Evolutionary conservation across 805 yeast genomes (phyloP), one percentile per base, ranked within the genome.

Genomic region (Debaryomyces hansenii): DNA sequence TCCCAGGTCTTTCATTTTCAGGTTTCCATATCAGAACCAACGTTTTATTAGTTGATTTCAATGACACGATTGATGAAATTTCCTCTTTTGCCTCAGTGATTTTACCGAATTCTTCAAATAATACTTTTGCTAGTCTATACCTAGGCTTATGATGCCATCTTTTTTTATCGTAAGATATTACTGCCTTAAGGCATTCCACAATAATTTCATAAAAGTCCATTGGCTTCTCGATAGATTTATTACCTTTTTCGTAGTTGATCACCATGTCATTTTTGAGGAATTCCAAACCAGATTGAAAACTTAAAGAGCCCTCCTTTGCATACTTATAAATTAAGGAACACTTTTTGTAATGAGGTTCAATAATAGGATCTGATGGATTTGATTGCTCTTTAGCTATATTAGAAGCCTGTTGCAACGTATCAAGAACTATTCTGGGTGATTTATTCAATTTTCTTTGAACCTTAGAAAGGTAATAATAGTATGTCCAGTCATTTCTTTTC

Each of bases 21-120:
- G 97, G 96, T 55, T 90, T 90, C 98, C 99, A 94, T 47, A 94
- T 87, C 53, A 82, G 85, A 1, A 91, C 81, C 33, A 94, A 74
- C 9, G 85, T 81, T 58, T 90, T 87, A 37, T 82, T 80, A 2
- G 80, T 75, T 0, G 90, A 74, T 53, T 83, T 87, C 41, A 89
- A 63, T 6, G 87, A 75, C 43, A 91, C 78, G 14, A 90, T 68
- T 0, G 72, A 59, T 1, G 79, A 70, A 79, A 92, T 80, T 52
- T 86, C 89, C 10, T 77, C 77, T 39, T 74, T 71, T 0, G 97
- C 94, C 0, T 67, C 72, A 2, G 66, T 64, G 6, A 66, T 51
- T 46, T 87, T 82, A 1, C 73, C 63, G 34, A 80, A 73, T 3
- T 82, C 85, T 1, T 82, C 80, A 43, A 68, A 75, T 14, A 72